Evolutionary conservation across 2,329 filamentous ascomycete species (phyloP).

Genomic region (Fusarium buharicum): DNA sequence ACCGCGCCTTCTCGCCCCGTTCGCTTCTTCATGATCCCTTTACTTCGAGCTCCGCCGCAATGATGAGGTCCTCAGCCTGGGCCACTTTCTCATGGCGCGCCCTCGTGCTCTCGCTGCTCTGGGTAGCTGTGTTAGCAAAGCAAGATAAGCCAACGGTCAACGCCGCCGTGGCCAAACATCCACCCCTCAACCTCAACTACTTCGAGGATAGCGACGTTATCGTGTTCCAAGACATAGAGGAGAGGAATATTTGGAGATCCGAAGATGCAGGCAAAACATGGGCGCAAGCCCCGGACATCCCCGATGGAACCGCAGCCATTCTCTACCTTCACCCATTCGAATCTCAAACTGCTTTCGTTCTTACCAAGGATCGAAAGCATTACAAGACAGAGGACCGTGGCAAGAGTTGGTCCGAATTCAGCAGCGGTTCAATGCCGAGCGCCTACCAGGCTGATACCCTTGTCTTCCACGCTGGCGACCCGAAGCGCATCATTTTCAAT

Average conservation of each 20-base stretch:
- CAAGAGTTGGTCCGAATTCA: conserved; percentile 81
- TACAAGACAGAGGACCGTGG: conserved; percentile 87
- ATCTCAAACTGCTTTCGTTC: conserved; percentile 79
- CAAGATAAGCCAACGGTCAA: conserved; percentile 74
- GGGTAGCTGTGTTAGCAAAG: conserved; percentile 61
- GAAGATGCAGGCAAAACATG: conserved; percentile 83
- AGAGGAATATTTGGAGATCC: conserved; percentile 78
- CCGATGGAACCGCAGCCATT: conserved; percentile 68
- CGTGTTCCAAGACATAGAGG: conserved; percentile 74
- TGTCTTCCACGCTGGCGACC: conserved; percentile 84
- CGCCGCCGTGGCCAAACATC: conserved; percentile 71
- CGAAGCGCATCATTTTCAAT: conserved; percentile 87
- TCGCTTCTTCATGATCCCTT: conserved; percentile 56
- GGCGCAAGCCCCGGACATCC: conserved; percentile 72
- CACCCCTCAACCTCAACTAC: conserved; percentile 80
- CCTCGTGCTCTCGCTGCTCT: conserved; percentile 62
- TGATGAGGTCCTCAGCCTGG: conserved; percentile 66
- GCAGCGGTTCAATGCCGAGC: conserved; percentile 68
- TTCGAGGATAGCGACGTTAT: conserved; percentile 90
- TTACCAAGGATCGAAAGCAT: conserved; percentile 76
- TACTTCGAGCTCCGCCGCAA: conserved; percentile 51
- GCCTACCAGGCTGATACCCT: conserved; percentile 64
- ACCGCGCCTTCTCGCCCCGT: conserved; percentile 17
- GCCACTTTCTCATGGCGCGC: conserved; percentile 59
- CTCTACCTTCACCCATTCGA: conserved; percentile 84